Conservation (phyloP, 148 eudicot genomes). For the Rhododendron kiyosumense region DNA sequence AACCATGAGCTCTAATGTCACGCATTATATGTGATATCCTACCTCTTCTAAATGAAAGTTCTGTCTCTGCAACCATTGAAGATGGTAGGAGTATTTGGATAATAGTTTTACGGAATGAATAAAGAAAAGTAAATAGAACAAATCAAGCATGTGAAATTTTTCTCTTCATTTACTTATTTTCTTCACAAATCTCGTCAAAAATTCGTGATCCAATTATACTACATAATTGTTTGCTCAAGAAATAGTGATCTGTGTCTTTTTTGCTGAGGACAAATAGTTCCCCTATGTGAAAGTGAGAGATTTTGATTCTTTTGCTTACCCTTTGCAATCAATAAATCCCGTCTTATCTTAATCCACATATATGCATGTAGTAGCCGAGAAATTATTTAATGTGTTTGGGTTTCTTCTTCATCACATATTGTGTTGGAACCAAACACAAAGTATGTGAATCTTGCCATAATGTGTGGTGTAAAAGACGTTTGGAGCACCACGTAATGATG, state of each 20-base stretch:
- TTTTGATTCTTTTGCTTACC: conserved; percentile 4
- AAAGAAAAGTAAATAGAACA: background rate
- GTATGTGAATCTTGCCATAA: too few relatives aligned
- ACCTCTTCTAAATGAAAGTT: background rate
- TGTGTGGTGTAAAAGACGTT: too few relatives aligned
- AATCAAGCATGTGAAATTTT: background rate
- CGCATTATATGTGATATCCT: background rate
- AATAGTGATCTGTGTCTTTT: background rate
- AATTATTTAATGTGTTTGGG: too few relatives aligned
- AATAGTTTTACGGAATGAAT: background rate
- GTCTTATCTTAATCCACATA: background rate
- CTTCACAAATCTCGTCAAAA: background rate
- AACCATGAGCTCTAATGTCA: background rate
- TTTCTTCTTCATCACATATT: too few relatives aligned
- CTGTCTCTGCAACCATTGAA: background rate
- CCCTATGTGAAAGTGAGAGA: background rate
- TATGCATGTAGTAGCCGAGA: background rate
- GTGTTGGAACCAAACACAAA: too few relatives aligned
- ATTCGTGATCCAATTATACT: background rate
- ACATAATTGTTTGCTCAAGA: background rate
- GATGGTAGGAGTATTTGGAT: background rate
- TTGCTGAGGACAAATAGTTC: conserved; percentile 2
- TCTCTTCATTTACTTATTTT: background rate
- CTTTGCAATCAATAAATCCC: background rate
- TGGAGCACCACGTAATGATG: too few relatives aligned